These are phyloP conservation scores for Lodderomyces orthopsilosis DNA, from an alignment of 1,139 yeast species.

Conservation along the genomic window DNA sequence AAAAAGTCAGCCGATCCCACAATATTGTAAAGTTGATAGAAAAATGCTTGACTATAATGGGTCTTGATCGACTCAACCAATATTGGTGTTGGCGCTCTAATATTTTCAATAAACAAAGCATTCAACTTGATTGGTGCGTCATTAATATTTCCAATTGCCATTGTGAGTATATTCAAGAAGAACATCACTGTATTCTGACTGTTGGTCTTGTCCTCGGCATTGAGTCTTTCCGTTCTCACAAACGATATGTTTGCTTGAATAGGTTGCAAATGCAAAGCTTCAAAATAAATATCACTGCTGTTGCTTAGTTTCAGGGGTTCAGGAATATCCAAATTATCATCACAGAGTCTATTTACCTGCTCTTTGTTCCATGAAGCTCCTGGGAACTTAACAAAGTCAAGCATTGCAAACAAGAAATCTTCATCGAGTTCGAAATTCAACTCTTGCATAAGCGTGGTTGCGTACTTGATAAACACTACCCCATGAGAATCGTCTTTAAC, in stretches of 20 bases:
- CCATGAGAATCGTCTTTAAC: conserved; percentile 92
- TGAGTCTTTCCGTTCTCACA: conserved; percentile 82
- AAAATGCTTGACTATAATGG: conserved; percentile 89
- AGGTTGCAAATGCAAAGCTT: conserved; percentile 90
- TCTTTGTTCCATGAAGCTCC: conserved; percentile 67
- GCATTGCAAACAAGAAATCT: conserved; percentile 78
- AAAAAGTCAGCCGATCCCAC: conserved; percentile 94
- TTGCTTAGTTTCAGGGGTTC: conserved; percentile 62
- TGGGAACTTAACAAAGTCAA: conserved; percentile 72
- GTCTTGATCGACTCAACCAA: conserved; percentile 70
- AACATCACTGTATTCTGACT: conserved; percentile 69
- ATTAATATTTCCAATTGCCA: conserved; percentile 96
- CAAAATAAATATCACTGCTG: conserved; percentile 81
- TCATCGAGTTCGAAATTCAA: conserved; percentile 92
- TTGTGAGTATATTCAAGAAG: conserved; percentile 81
- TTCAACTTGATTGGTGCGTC: conserved; percentile 94
- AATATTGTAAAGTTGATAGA: conserved; percentile 88
- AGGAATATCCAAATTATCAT: conserved; percentile 61
- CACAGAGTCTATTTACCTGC: conserved; percentile 57
- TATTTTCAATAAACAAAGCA: conserved; percentile 83
- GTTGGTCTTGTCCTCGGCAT: conserved; percentile 53
- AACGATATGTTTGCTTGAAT: conserved; percentile 85
- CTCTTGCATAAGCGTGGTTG: conserved; percentile 84
- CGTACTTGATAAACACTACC: conserved; percentile 84
- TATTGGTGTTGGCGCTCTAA: conserved; percentile 79